Percentiles rank a stretch among this genome's conserved stretches.
Conservation (phyloP, 345 rosid genomes). For the Citrus medica region DNA sequence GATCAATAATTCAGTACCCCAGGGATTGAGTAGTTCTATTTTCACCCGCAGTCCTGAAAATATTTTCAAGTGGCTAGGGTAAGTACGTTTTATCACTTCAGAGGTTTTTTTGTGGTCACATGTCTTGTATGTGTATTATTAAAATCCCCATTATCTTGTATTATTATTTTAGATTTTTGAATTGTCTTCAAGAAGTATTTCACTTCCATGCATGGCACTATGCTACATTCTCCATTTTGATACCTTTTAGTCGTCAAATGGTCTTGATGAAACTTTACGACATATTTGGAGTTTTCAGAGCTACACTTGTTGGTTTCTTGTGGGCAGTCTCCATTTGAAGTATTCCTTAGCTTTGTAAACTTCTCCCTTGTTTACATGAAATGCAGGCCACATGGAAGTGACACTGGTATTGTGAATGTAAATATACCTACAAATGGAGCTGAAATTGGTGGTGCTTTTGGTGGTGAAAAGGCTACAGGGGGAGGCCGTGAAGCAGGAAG, state of each 20-base stretch:
- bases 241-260: neutral
- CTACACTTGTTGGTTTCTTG: neutral
- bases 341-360: neutral
- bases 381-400: constrained; percentile 88
- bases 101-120: neutral
- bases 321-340: neutral
- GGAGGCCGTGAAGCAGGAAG: constrained; percentile 99
- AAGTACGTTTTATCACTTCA: constrained; percentile 11
- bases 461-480: constrained; percentile 95
- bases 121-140: neutral
- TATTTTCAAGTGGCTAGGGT: constrained; percentile 94
- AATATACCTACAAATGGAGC: constrained; percentile 99
- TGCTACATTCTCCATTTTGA: neutral
- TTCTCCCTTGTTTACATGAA: neutral
- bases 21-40: constrained; percentile 94
- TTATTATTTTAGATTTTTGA: neutral
- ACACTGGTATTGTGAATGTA: constrained; percentile 91
- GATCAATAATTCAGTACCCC: constrained; percentile 91
- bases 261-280: neutral
- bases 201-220: neutral
- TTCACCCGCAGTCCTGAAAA: constrained; percentile 73
- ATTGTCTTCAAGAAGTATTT: neutral
- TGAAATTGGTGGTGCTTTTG: constrained; percentile 96
- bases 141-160: neutral
- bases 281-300: neutral